These are phyloP conservation scores for Trametes villosa DNA, from an alignment of 768 basidiomycete genomes.

Conservation along the genomic window DNA sequence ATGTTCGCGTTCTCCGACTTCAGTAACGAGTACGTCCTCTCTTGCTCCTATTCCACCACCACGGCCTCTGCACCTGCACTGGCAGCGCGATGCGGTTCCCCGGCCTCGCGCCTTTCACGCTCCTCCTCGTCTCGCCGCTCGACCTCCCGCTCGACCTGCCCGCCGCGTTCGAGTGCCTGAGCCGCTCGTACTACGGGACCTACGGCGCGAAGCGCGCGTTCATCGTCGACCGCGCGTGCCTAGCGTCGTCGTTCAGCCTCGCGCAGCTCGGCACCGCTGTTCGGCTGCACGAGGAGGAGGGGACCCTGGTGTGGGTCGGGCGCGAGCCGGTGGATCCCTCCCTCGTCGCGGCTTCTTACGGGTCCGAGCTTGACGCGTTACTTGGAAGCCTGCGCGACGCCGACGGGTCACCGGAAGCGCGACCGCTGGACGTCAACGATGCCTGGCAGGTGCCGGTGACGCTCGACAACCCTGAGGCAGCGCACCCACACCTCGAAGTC, in stretches of 20 bases:
- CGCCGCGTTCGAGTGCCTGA: constrained; percentile 47
- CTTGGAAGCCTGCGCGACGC: neutral
- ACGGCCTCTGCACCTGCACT: too few species aligned
- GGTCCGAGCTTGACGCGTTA: constrained; percentile 14
- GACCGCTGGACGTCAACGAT: too few species aligned
- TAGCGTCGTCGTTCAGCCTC: constrained; percentile 30
- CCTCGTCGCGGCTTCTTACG: constrained; percentile 37
- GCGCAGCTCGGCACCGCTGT: constrained; percentile 34
- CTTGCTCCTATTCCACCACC: neutral
- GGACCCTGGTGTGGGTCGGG: constrained; percentile 64
- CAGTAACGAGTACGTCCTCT: too few species aligned
- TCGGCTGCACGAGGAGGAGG: constrained; percentile 19
- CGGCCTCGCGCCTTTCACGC: constrained; percentile 18
- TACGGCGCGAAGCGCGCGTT: constrained; percentile 58
- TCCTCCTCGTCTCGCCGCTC: constrained; percentile 50
- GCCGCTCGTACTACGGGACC: constrained; percentile 56
- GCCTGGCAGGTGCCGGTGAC: too few species aligned
- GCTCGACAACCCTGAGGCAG: neutral
- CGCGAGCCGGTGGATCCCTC: constrained; percentile 51
- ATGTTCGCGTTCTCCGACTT: too few species aligned
- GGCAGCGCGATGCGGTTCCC: neutral
- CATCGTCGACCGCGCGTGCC: constrained; percentile 44
- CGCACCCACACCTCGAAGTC: constrained; percentile 19
- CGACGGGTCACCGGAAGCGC: too few species aligned
- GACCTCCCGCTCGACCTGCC: constrained; percentile 35